Percentiles rank a stretch among this genome's conserved stretches.
phyloP scores from a whole-genome alignment of 1,284 basidiomycete species.

The Coriolopsis trogii region DNA sequence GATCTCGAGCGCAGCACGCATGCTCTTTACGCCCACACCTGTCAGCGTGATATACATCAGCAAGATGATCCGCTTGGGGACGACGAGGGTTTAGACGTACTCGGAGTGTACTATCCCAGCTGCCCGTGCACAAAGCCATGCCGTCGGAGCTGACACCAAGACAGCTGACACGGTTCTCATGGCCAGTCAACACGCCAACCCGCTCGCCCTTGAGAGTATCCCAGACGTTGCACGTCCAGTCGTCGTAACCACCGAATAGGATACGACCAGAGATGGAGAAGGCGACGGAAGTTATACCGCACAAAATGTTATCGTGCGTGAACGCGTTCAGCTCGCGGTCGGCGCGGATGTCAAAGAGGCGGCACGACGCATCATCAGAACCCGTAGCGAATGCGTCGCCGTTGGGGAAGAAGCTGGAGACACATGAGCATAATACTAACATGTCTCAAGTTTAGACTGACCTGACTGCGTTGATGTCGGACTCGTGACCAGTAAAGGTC shows the following conservation, averaged over 20 bases:
- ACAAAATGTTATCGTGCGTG: slow-evolving; percentile 97
- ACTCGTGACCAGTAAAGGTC: slow-evolving; percentile 98
- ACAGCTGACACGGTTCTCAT: slow-evolving; percentile 97
- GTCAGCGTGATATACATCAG: too few relatives aligned
- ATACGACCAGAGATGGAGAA: slow-evolving; percentile 98
- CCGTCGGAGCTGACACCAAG: slow-evolving; percentile 95
- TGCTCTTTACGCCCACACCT: slow-evolving; percentile 49
- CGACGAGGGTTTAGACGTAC: too few relatives aligned
- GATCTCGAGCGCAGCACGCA: slow-evolving; percentile 15
- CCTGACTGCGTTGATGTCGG: slow-evolving; percentile 99
- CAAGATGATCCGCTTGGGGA: too few relatives aligned
- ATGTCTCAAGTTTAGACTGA: slow-evolving; percentile 48
- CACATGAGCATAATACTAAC: slow-evolving; percentile 4
- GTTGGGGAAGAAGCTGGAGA: slow-evolving; percentile 93
- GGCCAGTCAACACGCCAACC: slow-evolving; percentile 94
- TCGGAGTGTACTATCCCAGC: slow-evolving; percentile 97
- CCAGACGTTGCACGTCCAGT: slow-evolving; percentile 99
- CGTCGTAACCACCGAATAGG: slow-evolving; percentile 98
- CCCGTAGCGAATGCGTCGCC: slow-evolving; percentile 99
- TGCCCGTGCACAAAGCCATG: slow-evolving; percentile 97
- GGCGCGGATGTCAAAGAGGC: slow-evolving; percentile 96
- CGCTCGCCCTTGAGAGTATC: slow-evolving; percentile 98
- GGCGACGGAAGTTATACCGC: slow-evolving; percentile 97
- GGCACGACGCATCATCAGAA: slow-evolving; percentile 98
- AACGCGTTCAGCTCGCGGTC: slow-evolving; percentile 97